phyloP scores from a whole-genome alignment of 2,329 filamentous ascomycete species.

The Pseudogymnoascus sp. region DNA sequence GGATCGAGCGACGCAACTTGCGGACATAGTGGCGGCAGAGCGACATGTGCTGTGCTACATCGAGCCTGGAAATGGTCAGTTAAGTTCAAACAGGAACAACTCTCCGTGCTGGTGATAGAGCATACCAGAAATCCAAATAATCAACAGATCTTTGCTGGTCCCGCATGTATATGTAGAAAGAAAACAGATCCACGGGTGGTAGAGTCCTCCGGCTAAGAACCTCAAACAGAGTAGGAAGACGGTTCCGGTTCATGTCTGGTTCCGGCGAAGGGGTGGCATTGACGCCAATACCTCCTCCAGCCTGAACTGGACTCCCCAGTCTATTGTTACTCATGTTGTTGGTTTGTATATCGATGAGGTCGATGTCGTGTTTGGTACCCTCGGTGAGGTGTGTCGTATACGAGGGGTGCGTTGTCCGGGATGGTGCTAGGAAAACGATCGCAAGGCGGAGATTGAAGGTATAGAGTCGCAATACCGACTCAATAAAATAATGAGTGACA shows the following conservation, averaged over 20 bases:
- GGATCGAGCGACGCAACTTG: constrained; percentile 84
- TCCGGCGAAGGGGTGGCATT: constrained; percentile 42
- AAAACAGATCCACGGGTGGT: constrained; percentile 92
- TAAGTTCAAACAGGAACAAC: constrained; percentile 5
- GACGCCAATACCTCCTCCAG: background rate
- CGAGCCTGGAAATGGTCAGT: constrained; percentile 59
- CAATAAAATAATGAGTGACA: background rate
- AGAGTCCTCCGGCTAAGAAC: constrained; percentile 90
- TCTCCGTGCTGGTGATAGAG: constrained; percentile 13
- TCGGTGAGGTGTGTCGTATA: background rate
- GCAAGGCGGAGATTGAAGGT: background rate
- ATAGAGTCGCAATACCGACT: background rate
- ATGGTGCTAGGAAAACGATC: background rate
- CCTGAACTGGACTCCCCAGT: background rate
- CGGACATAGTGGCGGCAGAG: constrained; percentile 95
- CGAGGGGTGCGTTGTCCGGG: background rate
- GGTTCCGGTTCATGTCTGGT: constrained; percentile 62
- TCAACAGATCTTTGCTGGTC: constrained; percentile 97
- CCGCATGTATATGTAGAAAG: constrained; percentile 99
- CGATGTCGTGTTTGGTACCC: background rate
- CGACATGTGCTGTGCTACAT: constrained; percentile 98
- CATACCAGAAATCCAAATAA: constrained; percentile 95
- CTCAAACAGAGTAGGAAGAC: constrained; percentile 90
- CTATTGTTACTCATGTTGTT: background rate
- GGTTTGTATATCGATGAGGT: background rate